phyloP scores from a whole-genome alignment of 768 basidiomycete species.

The Coprinopsis cinerea region DNA sequence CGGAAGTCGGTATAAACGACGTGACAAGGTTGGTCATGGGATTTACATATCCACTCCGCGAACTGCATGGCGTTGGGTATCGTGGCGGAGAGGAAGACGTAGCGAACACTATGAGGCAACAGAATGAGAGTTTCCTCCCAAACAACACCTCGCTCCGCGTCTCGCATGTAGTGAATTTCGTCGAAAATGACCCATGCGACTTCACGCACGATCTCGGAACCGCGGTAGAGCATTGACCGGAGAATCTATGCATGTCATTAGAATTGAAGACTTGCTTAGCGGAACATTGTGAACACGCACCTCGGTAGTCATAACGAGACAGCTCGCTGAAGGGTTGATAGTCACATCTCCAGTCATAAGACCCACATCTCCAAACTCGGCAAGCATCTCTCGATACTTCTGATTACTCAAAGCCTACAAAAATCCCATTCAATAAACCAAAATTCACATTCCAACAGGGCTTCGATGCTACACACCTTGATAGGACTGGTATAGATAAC shows the following conservation, averaged over 20 bases:
- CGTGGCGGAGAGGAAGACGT: conserved; percentile 98
- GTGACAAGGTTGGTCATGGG: conserved; percentile 96
- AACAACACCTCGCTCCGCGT: conserved; percentile 97
- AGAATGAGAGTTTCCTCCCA: conserved; percentile 99
- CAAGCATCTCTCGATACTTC: conserved; percentile 97
- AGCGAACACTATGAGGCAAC: conserved; percentile 91
- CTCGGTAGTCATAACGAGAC: conserved; percentile 99
- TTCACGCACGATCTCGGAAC: conserved; percentile 98
- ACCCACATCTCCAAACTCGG: conserved; percentile 96
- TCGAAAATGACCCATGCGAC: conserved; percentile 99
- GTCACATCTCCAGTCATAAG: conserved; percentile 99
- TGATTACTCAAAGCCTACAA: conserved; percentile 93
- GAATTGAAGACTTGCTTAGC: neutral
- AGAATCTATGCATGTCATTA: conserved; percentile 61
- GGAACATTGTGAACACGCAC: conserved; percentile 35
- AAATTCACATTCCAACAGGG: no score
- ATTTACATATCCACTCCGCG: conserved; percentile 97
- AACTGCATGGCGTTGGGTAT: conserved; percentile 99
- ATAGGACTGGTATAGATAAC: conserved; percentile 99
- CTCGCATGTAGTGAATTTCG: conserved; percentile 99
- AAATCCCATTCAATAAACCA: conserved; percentile 13
- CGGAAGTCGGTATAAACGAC: conserved; percentile 99
- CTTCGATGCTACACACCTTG: conserved; percentile 53
- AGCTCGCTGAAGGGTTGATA: conserved; percentile 94
- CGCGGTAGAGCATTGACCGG: conserved; percentile 96